Evolutionary conservation across 345 rosid genomes (phyloP).

Genomic region (Melaleuca quinquenervia): DNA sequence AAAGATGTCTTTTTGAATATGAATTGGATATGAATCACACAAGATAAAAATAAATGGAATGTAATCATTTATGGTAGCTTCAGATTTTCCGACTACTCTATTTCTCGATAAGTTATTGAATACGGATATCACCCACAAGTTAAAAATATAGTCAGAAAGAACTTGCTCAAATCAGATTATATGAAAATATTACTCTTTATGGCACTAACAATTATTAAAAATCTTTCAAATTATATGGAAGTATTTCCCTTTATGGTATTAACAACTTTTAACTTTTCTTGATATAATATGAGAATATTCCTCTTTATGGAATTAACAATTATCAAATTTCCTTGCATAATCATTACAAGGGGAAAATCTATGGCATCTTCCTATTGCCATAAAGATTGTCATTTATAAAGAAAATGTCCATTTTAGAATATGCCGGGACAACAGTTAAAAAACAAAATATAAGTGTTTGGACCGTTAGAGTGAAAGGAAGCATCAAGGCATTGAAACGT

Average conservation of each 20-base stretch:
- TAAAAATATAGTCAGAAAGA: background rate
- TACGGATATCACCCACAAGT: background rate
- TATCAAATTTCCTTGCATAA: too few relatives aligned
- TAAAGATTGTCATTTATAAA: background rate
- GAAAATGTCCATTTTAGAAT: background rate
- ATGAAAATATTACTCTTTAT: too few relatives aligned
- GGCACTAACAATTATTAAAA: too few relatives aligned
- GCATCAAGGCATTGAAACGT: too few relatives aligned
- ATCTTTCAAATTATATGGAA: too few relatives aligned
- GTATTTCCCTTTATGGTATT: too few relatives aligned
- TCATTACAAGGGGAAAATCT: too few relatives aligned
- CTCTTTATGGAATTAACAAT: too few relatives aligned
- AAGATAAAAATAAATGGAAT: background rate
- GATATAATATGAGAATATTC: too few relatives aligned
- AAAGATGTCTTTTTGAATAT: background rate
- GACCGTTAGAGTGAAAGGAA: too few relatives aligned
- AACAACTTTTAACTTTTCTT: too few relatives aligned
- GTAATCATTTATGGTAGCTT: background rate
- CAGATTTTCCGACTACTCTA: background rate
- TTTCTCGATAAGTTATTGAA: background rate
- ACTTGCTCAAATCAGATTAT: background rate
- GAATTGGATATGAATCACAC: background rate
- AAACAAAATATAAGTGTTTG: background rate
- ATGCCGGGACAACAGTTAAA: background rate
- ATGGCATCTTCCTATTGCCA: background rate